Conservation (phyloP, 805 yeast genomes). For the Pichia rugopelliculosa region DNA sequence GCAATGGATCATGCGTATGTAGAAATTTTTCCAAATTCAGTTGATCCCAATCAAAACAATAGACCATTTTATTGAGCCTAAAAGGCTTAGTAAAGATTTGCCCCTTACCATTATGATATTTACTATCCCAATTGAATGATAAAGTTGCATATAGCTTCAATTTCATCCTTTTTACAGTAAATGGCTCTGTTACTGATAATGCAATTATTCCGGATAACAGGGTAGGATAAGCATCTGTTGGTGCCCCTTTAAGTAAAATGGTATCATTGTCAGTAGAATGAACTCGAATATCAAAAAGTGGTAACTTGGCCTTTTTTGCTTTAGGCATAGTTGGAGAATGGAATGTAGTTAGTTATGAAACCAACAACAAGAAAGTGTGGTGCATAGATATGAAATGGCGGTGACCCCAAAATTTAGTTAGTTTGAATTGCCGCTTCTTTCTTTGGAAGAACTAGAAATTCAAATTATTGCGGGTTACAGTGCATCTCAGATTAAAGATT, state of each 20-base stretch:
- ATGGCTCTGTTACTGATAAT: conserved; percentile 67
- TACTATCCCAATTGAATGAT: conserved; percentile 58
- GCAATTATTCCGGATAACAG: conserved; percentile 72
- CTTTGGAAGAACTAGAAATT: too few species aligned
- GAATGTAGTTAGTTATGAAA: neutral
- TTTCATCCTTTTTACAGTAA: conserved; percentile 55
- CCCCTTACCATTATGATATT: conserved; percentile 39
- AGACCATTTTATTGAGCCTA: conserved; percentile 54
- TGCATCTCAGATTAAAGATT: neutral
- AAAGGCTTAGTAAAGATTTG: conserved; percentile 34
- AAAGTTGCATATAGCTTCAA: conserved; percentile 63
- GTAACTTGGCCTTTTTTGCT: conserved; percentile 24
- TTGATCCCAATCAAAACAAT: conserved; percentile 74
- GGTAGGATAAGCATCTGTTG: conserved; percentile 70
- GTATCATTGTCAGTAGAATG: conserved; percentile 71
- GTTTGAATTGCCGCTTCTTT: too few species aligned
- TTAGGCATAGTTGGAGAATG: conserved; percentile 13
- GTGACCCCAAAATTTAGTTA: too few species aligned
- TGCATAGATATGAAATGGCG: neutral
- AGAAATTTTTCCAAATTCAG: conserved; percentile 42
- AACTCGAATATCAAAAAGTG: conserved; percentile 44
- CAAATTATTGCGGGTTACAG: neutral
- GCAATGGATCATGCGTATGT: conserved; percentile 16
- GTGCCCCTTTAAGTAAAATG: conserved; percentile 69
- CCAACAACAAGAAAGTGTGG: neutral